Evolutionary conservation across 352 stramenopile species (phyloP), one percentile per base, ranked within the genome.

Genomic region (Phytopythium ostracodes): DNA sequence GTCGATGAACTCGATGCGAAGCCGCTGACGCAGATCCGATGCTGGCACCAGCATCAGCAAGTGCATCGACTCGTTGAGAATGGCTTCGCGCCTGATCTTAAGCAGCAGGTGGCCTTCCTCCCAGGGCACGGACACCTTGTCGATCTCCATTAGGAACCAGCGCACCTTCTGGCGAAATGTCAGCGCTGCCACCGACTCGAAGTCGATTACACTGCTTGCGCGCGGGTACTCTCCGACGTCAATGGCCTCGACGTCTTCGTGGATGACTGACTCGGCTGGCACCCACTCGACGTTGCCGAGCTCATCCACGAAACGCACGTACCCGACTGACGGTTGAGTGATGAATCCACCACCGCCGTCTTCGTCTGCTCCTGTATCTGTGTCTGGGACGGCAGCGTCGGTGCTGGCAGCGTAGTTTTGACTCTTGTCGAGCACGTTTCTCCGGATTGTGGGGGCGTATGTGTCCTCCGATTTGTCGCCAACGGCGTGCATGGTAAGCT

Each of bases 1-100:
- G 42, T 92, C 77, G 22, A 92, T 90, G 47, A 94, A 94, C 63
- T 94, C 84, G 33, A 94, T 93, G 31, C 82, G 84, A 27, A 94
- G 70, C 7, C 84, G 75, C 58, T 92, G 81, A 15, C 82, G 75
- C 1, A 94, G 66, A 65, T 92, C 80, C 4, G 78, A 76, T 1
- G 82, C 77, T 9, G 82, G 82, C 7, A 92, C 79, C 20, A 91
- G 60, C 81, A 93, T 92, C 12, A 94, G 70, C 62, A 93, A 60
- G 38, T 92, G 80, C 84, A 93, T 92, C 43, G 84, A 93, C 56
- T 94, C 84, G 55, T 77, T 82, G 31, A 93, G 44, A 18, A 94
- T 73, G 4, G 78, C 79, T 7, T 93, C 84, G 24, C 86, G 84
- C 31, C 82, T 75, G 43, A 94, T 91, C 56, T 92, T 91, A 0